Base-by-base conservation (phyloP, 495 filamentous ascomycete species). In the Lepidopterella palustris region DNA sequence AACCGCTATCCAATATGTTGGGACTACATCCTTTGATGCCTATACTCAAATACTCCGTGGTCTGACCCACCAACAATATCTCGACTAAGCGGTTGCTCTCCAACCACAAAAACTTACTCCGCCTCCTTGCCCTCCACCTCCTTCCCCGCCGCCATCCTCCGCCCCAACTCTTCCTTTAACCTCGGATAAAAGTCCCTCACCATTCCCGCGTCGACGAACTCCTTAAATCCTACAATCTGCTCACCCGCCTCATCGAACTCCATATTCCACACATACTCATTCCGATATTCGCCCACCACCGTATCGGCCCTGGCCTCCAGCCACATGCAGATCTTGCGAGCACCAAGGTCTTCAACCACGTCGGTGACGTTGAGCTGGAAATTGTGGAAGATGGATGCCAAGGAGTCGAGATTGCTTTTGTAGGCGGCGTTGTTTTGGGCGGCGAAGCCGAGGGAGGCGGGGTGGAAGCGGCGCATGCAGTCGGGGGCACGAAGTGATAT, bases 201-300 rank as follows among this genome's bases (percentile, higher is more conserved):
- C 62, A 73, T 64, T 10, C 62, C 56, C 3, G 62, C 70, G 63
- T 77, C 75, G 50, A 72, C 67, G 64, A 69, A 77, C 58, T 76
- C 74, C 49, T 68, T 63, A 25, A 67, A 66, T 25, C 64, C 58
- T 4, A 54, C 66, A 59, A 76, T 69, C 61, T 67, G 69, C 63
- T 66, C 62, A 6, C 66, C 65, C 21, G 15, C 59, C 42, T 74
- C 64, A 53, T 77, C 72, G 61, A 76, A 75, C 29, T 68, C 70
- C 31, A 77, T 61, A 29, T 73, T 66, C 68, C 74, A 75, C n/a
- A 77, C 71, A 58, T 77, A 76, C 58, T 76, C 72, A 61, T 57
- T 64, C 13, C 49, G 51, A 66, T 71, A 68, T 18, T 66, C 65
- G 11, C 53, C 61, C 0, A 64, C 52, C 11, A 59, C 13, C 21